A percentile compares a stretch with the other conserved stretches of the same genome.
These are phyloP conservation scores for Coelastrella sp. DNA, from an alignment of 139 green algal genomes.

Conservation along the genomic window DNA sequence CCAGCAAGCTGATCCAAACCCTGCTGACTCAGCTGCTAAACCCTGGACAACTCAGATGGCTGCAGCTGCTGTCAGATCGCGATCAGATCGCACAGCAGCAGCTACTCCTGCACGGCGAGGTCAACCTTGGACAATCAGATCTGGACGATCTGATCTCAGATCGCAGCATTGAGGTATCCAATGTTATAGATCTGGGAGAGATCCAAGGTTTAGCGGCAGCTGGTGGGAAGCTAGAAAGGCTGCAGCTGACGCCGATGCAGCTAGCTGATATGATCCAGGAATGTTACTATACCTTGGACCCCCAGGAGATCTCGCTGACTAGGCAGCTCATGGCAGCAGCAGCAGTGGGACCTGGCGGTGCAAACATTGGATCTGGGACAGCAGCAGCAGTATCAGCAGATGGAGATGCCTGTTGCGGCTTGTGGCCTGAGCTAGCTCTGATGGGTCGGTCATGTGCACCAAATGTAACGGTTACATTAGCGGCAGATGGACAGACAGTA, in stretches of 20 bases:
- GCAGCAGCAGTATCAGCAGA: not conserved
- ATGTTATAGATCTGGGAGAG: not conserved
- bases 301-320: not conserved
- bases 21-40: slow-evolving; percentile 27
- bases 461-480: slow-evolving; percentile 19
- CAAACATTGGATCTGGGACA: not conserved
- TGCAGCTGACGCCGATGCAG: slow-evolving; percentile 34
- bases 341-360: not conserved
- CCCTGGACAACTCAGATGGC: slow-evolving; percentile 12
- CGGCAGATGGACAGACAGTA: not conserved
- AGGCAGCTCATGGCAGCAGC: not conserved
- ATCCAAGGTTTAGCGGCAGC: slow-evolving; percentile 3
- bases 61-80: not conserved
- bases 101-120: not conserved
- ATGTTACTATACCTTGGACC: slow-evolving; percentile 23
- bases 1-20: slow-evolving; percentile 29
- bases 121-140: not conserved
- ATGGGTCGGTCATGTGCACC: slow-evolving; percentile 21
- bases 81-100: slow-evolving; percentile 7
- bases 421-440: slow-evolving; percentile 26
- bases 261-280: slow-evolving; percentile 37
- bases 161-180: not conserved
- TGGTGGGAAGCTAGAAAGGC: slow-evolving; percentile 8
- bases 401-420: not conserved
- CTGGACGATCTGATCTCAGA: not conserved